A percentile compares a stretch with the other conserved stretches of the same genome.
These are phyloP conservation scores for Sphaerobolus stellatus DNA, from an alignment of 1,284 basidiomycete species.

Conservation along the genomic window DNA sequence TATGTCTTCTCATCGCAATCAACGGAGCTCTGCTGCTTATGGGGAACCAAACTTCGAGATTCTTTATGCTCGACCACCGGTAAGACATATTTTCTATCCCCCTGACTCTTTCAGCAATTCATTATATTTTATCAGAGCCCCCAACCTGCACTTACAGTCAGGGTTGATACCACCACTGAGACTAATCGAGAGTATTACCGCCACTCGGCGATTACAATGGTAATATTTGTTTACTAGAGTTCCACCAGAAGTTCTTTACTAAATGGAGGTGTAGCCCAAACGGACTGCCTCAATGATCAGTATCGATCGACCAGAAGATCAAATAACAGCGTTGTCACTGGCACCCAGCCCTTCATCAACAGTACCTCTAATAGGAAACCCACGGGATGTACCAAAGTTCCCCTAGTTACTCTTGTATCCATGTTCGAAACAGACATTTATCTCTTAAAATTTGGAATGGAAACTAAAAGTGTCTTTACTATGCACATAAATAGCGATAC, in stretches of 20 bases:
- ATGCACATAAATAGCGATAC: too few species aligned
- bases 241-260: too few species aligned
- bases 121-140: background rate
- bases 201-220: too few species aligned
- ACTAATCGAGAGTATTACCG: background rate
- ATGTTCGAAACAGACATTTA: too few species aligned
- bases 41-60: background rate
- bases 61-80: background rate
- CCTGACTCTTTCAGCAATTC: background rate
- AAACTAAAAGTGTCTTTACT: too few species aligned
- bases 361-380: background rate
- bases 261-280: background rate
- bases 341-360: background rate
- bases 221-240: too few species aligned
- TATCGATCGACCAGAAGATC: background rate
- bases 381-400: too few species aligned
- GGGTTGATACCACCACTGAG: conserved; percentile 6
- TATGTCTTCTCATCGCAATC: background rate
- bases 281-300: too few species aligned
- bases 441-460: too few species aligned
- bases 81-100: background rate
- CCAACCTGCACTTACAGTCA: conserved; percentile 1
- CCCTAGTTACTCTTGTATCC: too few species aligned
- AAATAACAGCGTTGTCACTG: background rate
- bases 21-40: background rate